Base-by-base conservation (phyloP, 345 rosid genomes). In the Populus deltoides region DNA sequence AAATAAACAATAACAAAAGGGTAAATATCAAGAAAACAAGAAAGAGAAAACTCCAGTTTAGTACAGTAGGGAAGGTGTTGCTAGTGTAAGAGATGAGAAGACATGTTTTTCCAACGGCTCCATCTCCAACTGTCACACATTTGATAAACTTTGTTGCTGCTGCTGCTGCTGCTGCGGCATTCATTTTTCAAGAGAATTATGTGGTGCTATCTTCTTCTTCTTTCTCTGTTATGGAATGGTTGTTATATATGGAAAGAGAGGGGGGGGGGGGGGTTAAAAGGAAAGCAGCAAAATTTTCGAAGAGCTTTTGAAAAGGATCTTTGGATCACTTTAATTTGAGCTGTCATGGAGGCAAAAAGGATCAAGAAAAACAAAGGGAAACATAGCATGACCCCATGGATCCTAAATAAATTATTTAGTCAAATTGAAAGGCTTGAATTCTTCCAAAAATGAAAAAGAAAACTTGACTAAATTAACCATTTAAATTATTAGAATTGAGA, bases 51-150 rank as follows among this genome's bases (percentile, higher is more conserved):
- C 33, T 3, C 5, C 45, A 31, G 31, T 20, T n/a, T 33, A 4
- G 22, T 85, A 93, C 97, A 7, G 94, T 89, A 4, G 98, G 98
- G 81, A 92, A 93, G 66, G 92, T 90, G 87, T 93, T 93, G 92
- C 93, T 87, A 2, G 98, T 93, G 81, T 93, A 93, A 39, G 93
- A 93, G 69, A 93, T 93, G n/a, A 93, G 91, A 71, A 92, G 89
- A 79, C 98, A 93, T 1, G 98, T 93, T 86, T 93, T 93, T 12
- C 98, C 98, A 38, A 93, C 98, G 68, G 98, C 98, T 62, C 97
- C 98, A 88, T 93, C 95, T 38, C 97, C 97, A 82, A 93, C 97
- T 0, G 98, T 92, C 7, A 93, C 98, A 83, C 98, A 93, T 86
- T 93, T 93, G 80, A 93, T 90, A 76, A 93, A 93, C 85, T 85